Evolutionary conservation across 1,139 yeast genomes (phyloP).

Genomic region (Geotrichum bryndzae): DNA sequence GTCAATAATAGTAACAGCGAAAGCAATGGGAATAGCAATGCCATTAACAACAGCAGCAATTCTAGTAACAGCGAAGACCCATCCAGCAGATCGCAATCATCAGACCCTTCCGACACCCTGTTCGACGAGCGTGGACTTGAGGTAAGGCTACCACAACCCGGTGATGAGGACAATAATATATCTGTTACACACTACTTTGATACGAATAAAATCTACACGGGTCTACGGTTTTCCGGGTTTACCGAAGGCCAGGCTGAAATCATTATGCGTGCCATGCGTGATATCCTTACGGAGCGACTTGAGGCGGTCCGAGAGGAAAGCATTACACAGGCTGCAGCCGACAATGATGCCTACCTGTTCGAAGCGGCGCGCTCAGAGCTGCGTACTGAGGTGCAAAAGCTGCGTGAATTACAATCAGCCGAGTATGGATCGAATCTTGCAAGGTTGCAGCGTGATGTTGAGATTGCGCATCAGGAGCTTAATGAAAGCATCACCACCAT

Average conservation of each 20-base stretch:
- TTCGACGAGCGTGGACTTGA: conserved; percentile 1
- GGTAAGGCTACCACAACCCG: conserved; percentile 6
- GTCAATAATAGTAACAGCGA: background rate
- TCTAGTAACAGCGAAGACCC: background rate
- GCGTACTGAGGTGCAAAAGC: conserved; percentile 67
- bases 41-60: background rate
- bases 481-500: conserved; percentile 61
- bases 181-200: conserved; percentile 34
- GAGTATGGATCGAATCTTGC: conserved; percentile 63
- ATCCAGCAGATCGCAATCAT: background rate
- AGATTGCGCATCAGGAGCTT: conserved; percentile 69
- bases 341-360: conserved; percentile 79
- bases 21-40: background rate
- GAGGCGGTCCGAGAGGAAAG: conserved; percentile 52
- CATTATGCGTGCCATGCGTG: conserved; percentile 37
- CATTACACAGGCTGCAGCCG: conserved; percentile 65
- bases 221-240: conserved; percentile 36
- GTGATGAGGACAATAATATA: conserved; percentile 1
- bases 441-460: conserved; percentile 63
- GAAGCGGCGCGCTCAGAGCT: conserved; percentile 92
- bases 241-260: conserved; percentile 39
- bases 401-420: conserved; percentile 65
- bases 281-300: conserved; percentile 40
- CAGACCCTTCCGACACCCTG: background rate
- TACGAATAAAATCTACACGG: conserved; percentile 37